phyloP scores from a whole-genome alignment of 2,329 filamentous ascomycete species.

The Thielaviopsis cerberus region DNA sequence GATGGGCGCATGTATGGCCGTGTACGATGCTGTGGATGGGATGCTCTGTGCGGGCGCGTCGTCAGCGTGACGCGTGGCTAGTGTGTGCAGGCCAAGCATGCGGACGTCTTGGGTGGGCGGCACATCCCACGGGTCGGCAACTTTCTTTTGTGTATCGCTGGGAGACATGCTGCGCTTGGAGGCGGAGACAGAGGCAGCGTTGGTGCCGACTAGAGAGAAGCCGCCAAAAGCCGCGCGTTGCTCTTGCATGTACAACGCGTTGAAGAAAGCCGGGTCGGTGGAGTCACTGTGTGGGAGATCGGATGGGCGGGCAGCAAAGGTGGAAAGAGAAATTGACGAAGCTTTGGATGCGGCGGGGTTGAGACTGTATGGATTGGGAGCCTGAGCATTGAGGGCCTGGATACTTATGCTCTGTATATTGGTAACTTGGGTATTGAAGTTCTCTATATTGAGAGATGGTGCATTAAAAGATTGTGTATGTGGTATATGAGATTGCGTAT shows the following conservation, averaged over 20 bases:
- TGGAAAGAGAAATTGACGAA: no score
- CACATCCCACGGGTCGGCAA: background rate
- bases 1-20: background rate
- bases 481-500: no score
- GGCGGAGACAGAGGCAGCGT: background rate
- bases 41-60: background rate
- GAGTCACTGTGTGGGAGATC: constrained; percentile 17
- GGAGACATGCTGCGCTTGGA: background rate
- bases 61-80: no score
- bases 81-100: no score
- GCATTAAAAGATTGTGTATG: background rate
- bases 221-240: constrained; percentile 16
- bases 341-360: no score
- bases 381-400: no score
- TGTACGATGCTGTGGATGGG: background rate
- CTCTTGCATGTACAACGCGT: constrained; percentile 29
- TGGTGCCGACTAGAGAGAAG: background rate
- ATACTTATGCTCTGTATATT: no score
- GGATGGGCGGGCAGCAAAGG: background rate
- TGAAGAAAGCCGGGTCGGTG: constrained; percentile 31
- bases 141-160: no score
- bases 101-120: background rate
- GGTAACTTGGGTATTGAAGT: no score
- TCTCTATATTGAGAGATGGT: no score
- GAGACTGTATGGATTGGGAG: no score